These are phyloP conservation scores for Acanthamoeba healyi DNA, from an alignment of 208 protist genomes.

Conservation along the genomic window DNA sequence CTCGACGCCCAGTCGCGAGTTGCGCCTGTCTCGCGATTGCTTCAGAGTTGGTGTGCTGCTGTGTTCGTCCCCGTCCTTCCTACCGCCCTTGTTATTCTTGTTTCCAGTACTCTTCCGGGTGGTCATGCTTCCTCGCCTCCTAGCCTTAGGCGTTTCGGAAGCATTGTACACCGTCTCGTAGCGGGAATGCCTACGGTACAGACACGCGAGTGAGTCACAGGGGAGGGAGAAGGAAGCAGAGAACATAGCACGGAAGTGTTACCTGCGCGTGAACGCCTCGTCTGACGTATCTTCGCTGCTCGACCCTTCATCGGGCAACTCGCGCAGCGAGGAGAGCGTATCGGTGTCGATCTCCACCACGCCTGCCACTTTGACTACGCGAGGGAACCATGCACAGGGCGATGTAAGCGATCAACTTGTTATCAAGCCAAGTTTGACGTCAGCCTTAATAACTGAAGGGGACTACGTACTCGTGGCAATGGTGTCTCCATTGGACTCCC, in stretches of 20 bases:
- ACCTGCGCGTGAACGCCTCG: constrained; percentile 43
- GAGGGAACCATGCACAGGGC: not conserved
- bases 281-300: constrained; percentile 65
- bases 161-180: constrained; percentile 13
- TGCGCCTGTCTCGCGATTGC: not conserved
- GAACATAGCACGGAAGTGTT: not conserved
- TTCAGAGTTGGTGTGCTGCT: not conserved
- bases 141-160: constrained; percentile 9
- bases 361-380: not conserved
- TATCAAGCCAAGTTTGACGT: too few species aligned
- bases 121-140: not conserved
- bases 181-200: not conserved
- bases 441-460: not conserved
- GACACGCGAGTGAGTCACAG: not conserved
- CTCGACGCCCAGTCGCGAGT: constrained; percentile 23
- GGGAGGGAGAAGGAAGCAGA: not conserved
- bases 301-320: constrained; percentile 17
- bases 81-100: constrained; percentile 12
- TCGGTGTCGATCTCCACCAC: constrained; percentile 9
- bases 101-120: constrained; percentile 9
- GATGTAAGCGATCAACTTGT: not conserved
- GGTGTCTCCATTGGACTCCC: constrained; percentile 15
- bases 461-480: not conserved
- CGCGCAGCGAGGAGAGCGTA: not conserved
- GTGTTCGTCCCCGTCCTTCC: not conserved